Percentiles rank a stretch among this genome's conserved stretches.
These are phyloP conservation scores for Kazachstania viticola DNA, from an alignment of 805 yeast genomes.

Conservation along the genomic window DNA sequence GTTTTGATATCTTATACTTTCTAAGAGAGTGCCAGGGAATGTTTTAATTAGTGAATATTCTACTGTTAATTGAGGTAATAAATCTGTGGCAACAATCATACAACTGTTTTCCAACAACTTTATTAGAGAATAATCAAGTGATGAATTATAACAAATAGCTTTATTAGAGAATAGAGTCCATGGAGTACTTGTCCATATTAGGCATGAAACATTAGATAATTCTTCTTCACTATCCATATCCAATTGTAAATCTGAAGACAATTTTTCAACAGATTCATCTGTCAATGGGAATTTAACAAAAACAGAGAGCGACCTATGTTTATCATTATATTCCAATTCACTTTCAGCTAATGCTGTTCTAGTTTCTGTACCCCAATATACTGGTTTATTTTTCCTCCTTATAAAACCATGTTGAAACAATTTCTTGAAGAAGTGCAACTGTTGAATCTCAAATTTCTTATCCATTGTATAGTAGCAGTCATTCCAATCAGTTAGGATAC, in stretches of 20 bases:
- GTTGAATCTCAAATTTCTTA: slow-evolving; percentile 60
- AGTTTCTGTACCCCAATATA: slow-evolving; percentile 94
- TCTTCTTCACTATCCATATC: background rate
- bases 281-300: slow-evolving; percentile 55
- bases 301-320: slow-evolving; percentile 58
- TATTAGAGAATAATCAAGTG: slow-evolving; percentile 46
- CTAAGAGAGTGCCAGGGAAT: slow-evolving; percentile 34
- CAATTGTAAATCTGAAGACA: slow-evolving; percentile 4
- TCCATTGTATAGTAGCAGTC: slow-evolving; percentile 64
- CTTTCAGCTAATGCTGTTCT: slow-evolving; percentile 94
- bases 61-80: slow-evolving; percentile 29
- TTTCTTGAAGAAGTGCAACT: slow-evolving; percentile 55
- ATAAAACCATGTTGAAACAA: slow-evolving; percentile 58
- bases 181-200: slow-evolving; percentile 97
- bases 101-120: slow-evolving; percentile 27
- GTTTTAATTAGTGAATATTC: slow-evolving; percentile 13
- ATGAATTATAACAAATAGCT: slow-evolving; percentile 64
- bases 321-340: slow-evolving; percentile 75
- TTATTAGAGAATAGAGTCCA: slow-evolving; percentile 90
- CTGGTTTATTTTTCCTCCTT: slow-evolving; percentile 83
- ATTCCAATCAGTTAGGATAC: slow-evolving; percentile 75
- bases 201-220: slow-evolving; percentile 19
- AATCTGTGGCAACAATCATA: slow-evolving; percentile 45
- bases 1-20: slow-evolving; percentile 39
- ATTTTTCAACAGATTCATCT: slow-evolving; percentile 8